phyloP scores from a whole-genome alignment of 2,329 filamentous ascomycete species.

The Rhynchosporium agropyri region DNA sequence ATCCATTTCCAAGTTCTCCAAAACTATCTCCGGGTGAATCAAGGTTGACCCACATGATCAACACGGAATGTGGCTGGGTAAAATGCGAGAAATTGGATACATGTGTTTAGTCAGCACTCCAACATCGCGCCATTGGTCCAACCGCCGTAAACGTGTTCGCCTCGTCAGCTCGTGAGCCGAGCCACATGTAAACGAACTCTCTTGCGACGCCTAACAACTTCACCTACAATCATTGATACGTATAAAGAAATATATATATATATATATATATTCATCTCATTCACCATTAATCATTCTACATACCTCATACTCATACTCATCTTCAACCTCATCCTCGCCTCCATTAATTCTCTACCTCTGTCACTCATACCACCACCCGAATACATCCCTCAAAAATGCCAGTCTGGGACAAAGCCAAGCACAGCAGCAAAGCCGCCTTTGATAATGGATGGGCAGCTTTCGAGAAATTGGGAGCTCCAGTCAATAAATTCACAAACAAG shows the following conservation, averaged over 20 bases:
- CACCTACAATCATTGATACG: background rate
- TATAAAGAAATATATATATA: too few species aligned
- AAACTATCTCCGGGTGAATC: background rate
- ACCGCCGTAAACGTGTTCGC: conserved; percentile 3
- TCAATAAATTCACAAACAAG: conserved; percentile 81
- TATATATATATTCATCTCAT: conserved; percentile 7
- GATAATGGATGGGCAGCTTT: conserved; percentile 71
- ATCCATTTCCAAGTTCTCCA: background rate
- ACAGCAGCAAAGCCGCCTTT: conserved; percentile 64
- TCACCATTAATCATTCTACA: background rate
- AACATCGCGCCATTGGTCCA: conserved; percentile 5
- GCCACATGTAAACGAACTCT: conserved; percentile 10
- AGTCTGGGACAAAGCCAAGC: conserved; percentile 45
- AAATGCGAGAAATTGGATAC: background rate
- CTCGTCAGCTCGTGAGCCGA: conserved; percentile 5
- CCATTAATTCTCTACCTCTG: background rate
- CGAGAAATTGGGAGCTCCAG: conserved; percentile 70
- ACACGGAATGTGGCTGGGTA: background rate
- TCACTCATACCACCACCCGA: conserved; percentile 7
- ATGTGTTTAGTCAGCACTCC: background rate
- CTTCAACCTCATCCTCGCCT: background rate
- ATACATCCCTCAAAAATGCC: conserved; percentile 8
- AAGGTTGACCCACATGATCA: background rate
- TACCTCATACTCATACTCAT: too few species aligned
- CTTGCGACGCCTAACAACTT: background rate